These are phyloP conservation scores for Beta macrorhiza DNA, from an alignment of 179 eudicot species.

Conservation along the genomic window DNA sequence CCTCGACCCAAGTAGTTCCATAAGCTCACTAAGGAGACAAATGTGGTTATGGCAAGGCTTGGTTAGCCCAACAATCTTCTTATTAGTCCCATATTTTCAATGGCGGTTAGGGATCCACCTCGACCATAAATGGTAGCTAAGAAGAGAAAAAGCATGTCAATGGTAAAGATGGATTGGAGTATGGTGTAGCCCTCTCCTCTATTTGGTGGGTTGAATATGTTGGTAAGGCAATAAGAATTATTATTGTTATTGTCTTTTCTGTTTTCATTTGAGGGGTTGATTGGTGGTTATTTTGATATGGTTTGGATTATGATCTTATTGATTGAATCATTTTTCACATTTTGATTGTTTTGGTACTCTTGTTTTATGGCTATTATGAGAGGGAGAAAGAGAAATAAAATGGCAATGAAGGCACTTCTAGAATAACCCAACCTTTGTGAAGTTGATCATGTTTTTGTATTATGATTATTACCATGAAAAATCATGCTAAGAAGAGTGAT, in stretches of 20 bases:
- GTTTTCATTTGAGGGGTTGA: constrained; percentile 33
- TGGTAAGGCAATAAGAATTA: neutral
- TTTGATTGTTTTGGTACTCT: neutral
- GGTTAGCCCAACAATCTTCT: constrained; percentile 16
- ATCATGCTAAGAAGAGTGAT: constrained; percentile 19
- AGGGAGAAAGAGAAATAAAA: constrained; percentile 15
- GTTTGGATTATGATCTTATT: neutral
- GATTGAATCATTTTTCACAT: neutral
- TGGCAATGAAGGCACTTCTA: neutral
- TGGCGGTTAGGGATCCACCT: constrained; percentile 19
- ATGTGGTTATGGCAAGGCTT: constrained; percentile 12
- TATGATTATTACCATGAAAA: constrained; percentile 18
- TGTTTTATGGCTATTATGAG: neutral
- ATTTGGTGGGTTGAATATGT: constrained; percentile 12
- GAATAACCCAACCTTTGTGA: constrained; percentile 13
- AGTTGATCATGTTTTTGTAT: constrained; percentile 27
- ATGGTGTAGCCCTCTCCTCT: constrained; percentile 13
- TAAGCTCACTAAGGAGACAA: constrained; percentile 6
- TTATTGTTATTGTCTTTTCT: neutral
- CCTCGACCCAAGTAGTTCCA: constrained; percentile 22
- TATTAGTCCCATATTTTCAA: constrained; percentile 19
- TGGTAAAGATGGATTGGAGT: constrained; percentile 11
- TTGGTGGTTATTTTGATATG: neutral
- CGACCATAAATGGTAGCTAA: constrained; percentile 6
- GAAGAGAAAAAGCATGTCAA: constrained; percentile 16